Evolutionary conservation across 1,139 yeast species (phyloP).

Genomic region (Debaryomycetaceae sp.): DNA sequence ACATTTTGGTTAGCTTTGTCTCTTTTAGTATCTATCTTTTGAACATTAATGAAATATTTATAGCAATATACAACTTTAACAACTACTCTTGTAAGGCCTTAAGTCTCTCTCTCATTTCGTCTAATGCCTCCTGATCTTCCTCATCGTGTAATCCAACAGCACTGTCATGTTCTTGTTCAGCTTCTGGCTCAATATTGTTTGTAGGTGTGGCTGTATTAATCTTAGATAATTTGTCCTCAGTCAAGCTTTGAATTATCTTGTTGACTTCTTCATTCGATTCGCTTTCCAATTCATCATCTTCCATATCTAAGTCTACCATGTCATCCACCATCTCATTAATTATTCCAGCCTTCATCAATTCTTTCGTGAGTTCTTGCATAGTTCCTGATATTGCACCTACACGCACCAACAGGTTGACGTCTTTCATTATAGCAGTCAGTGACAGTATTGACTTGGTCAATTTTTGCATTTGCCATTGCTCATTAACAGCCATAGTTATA

Average conservation of each 20-base stretch:
- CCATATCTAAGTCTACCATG: conserved; percentile 68
- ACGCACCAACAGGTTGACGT: conserved; percentile 73
- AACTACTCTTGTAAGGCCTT: conserved; percentile 72
- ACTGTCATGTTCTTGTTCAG: conserved; percentile 24
- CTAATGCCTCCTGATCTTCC: conserved; percentile 69
- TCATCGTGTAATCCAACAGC: conserved; percentile 27
- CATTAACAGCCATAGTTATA: conserved; percentile 84
- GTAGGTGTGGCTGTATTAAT: conserved; percentile 44
- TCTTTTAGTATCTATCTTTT: not conserved
- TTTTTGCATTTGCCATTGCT: conserved; percentile 84
- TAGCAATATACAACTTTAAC: not conserved
- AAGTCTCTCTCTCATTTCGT: conserved; percentile 85
- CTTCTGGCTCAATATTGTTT: conserved; percentile 26
- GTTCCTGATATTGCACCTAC: conserved; percentile 81
- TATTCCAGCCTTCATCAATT: conserved; percentile 86
- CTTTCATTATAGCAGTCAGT: conserved; percentile 82
- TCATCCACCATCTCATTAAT: conserved; percentile 96
- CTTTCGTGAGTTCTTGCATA: conserved; percentile 84
- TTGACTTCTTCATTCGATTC: conserved; percentile 70
- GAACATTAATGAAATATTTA: not conserved
- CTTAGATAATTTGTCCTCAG: conserved; percentile 42
- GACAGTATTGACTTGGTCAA: conserved; percentile 78
- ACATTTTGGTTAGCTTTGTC: not conserved
- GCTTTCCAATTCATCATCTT: conserved; percentile 60
- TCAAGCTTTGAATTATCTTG: conserved; percentile 44